These are phyloP conservation scores for Trichoderma arundinaceum DNA, from an alignment of 2,329 filamentous ascomycete species.

Conservation along the genomic window DNA sequence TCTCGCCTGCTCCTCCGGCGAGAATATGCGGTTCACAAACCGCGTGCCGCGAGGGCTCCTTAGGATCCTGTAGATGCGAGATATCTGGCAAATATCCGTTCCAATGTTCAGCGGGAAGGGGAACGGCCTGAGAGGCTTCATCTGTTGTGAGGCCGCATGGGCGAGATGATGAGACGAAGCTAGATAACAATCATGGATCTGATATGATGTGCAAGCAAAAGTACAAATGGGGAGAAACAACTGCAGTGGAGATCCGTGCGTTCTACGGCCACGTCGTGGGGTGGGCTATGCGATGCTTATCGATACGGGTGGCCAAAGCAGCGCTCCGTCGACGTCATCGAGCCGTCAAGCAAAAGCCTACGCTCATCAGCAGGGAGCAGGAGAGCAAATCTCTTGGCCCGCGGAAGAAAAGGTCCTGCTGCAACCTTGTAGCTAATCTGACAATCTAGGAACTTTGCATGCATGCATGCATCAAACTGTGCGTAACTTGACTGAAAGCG, in stretches of 20 bases:
- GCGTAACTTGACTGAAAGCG: neutral
- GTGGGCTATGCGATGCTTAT: slow-evolving; percentile 29
- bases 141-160: slow-evolving; percentile 31
- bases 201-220: neutral
- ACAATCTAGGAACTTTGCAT: neutral
- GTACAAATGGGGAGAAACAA: neutral
- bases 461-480: neutral
- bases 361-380: neutral
- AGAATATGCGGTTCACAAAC: slow-evolving; percentile 57
- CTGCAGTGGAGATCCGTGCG: neutral
- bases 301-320: slow-evolving; percentile 32
- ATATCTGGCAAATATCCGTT: slow-evolving; percentile 76
- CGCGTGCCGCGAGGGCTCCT: slow-evolving; percentile 47
- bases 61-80: slow-evolving; percentile 67
- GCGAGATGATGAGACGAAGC: neutral
- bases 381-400: neutral
- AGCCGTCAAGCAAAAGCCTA: slow-evolving; percentile 17
- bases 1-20: slow-evolving; percentile 43
- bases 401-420: slow-evolving; percentile 35
- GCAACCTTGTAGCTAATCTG: neutral
- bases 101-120: slow-evolving; percentile 72
- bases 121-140: slow-evolving; percentile 55
- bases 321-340: slow-evolving; percentile 23
- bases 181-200: neutral
- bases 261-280: slow-evolving; percentile 22